phyloP scores from a whole-genome alignment of 768 basidiomycete genomes.

The Tricholoma flavovirens region DNA sequence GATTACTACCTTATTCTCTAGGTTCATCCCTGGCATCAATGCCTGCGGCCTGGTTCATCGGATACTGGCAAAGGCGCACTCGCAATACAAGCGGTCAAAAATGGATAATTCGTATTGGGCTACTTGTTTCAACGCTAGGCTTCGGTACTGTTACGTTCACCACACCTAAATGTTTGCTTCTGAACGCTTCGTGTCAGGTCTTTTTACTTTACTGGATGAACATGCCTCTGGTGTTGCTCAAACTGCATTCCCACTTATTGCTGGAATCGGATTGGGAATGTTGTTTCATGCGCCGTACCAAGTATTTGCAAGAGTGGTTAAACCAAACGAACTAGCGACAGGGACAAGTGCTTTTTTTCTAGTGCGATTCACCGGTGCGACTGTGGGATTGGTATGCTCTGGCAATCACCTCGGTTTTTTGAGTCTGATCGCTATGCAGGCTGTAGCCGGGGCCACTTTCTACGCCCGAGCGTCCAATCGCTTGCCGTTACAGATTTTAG shows the following conservation, averaged over 20 bases:
- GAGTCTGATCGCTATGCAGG: constrained; percentile 36
- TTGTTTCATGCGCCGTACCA: constrained; percentile 84
- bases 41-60: constrained; percentile 82
- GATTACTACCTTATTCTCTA: constrained; percentile 78
- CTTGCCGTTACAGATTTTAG: constrained; percentile 43
- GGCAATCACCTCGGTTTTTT: constrained; percentile 1
- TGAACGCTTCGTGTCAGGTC: constrained; percentile 39
- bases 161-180: constrained; percentile 10
- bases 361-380: constrained; percentile 82
- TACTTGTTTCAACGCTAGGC: constrained; percentile 60
- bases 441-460: constrained; percentile 73
- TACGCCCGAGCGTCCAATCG: constrained; percentile 43
- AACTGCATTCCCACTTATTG: constrained; percentile 57
- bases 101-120: constrained; percentile 54
- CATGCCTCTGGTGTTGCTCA: constrained; percentile 40
- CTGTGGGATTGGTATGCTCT: constrained; percentile 64
- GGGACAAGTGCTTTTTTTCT: constrained; percentile 87
- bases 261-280: constrained; percentile 77
- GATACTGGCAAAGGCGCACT: constrained; percentile 53
- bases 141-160: constrained; percentile 49
- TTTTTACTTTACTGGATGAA: constrained; percentile 59
- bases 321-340: constrained; percentile 62
- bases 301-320: constrained; percentile 63
- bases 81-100: constrained; percentile 61
- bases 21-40: constrained; percentile 82